Conservation (phyloP, 345 rosid genomes). For the Eucalyptus pauciflora region DNA sequence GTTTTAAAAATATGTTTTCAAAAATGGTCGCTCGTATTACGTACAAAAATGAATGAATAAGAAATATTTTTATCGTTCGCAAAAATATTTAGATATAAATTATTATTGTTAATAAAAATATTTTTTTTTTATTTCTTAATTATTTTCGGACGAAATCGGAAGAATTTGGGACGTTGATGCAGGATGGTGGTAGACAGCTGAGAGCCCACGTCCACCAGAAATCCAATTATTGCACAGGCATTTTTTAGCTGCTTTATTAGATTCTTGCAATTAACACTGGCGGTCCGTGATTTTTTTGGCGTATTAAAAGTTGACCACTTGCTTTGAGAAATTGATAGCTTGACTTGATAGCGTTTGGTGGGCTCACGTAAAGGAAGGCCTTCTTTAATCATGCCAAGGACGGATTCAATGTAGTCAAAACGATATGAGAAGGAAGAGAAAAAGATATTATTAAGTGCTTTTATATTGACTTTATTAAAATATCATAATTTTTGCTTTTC, state of each 20-base stretch:
- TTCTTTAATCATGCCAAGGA: not conserved
- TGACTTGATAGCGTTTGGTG: not conserved
- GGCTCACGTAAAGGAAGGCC: not conserved
- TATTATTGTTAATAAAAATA: not conserved
- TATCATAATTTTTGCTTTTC: too few relatives aligned
- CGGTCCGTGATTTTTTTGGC: not conserved
- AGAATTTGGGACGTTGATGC: not conserved
- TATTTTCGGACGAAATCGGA: not conserved
- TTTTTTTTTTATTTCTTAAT: not conserved
- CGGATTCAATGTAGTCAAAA: not conserved
- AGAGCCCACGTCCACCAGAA: not conserved
- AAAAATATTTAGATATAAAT: not conserved
- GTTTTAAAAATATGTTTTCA: accelerated
- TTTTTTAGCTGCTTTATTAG: not conserved
- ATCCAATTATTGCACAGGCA: not conserved
- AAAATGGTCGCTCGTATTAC: not conserved
- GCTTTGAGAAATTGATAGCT: not conserved
- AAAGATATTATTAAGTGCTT: too few relatives aligned
- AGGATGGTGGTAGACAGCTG: not conserved
- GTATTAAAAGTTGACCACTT: not conserved
- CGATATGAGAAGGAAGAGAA: not conserved
- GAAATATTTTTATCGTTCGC: accelerated
- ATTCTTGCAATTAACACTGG: not conserved
- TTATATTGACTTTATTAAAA: too few relatives aligned
- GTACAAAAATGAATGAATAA: not conserved